Evolutionary conservation across 139 green algal species (phyloP), one percentile per base, ranked within the genome.

Genomic region (Volvox africanus): DNA sequence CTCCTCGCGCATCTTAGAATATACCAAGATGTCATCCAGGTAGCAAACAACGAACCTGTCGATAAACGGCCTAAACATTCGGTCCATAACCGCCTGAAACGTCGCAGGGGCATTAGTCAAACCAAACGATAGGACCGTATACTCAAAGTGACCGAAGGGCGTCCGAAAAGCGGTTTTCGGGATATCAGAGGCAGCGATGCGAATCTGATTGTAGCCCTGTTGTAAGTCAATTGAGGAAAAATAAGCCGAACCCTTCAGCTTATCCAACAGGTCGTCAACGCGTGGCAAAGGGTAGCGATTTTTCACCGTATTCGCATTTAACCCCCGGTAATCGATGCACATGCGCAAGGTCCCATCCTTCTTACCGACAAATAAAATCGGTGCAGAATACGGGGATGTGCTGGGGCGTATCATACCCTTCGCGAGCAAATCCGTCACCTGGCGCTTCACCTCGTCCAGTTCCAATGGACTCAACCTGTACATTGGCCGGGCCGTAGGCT

Each of bases 21-120:
- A 95, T 1, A 95, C 92, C 11, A 95, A 79, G 0, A 96, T 93
- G 37, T 97, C 93, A 84, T 96, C 93, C 9, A 97, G 80, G 44
- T 95, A 96, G 37, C 95, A 81, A 19, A 94, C 19, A 0, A 97
- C 90, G 71, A 93, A 96, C 14, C 89, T 65, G 73, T 93, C 92
- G n/a, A 96, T 68, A 20, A 80, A 36, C 9, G 77, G n/a, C 5
- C 69, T 17, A 22, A 97, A 93, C 1, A 95, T 82, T 30, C 93
- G 61, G 55, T 96, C 92, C 92, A 96, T 92, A 35, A 87, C 35
- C 18, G 19, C 68, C 32, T 84, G 80, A 82, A 90, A 93, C 26
- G 89, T 89, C 26, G 61, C 92, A 22, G 80, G 94, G 19, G 61
- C 76, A 5, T 91, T 86, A 50, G 75, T 50, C 20, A 83, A 30